These are phyloP conservation scores for Trichoderma semiorbis DNA, from an alignment of 2,329 filamentous ascomycete species.

Conservation along the genomic window DNA sequence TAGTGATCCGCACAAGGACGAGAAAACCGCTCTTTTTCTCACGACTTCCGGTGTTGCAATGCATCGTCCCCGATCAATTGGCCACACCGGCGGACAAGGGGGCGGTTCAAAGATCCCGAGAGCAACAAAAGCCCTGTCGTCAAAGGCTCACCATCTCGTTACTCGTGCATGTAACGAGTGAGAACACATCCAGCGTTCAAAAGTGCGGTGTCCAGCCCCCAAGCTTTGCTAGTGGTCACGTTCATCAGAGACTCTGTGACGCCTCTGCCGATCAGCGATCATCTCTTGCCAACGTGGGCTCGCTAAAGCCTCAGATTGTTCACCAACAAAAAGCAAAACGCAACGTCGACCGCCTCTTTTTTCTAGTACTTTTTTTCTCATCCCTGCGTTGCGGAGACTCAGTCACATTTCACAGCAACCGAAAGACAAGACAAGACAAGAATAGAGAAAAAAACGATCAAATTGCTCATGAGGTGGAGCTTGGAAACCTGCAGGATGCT, in stretches of 20 bases:
- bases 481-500: conserved; percentile 4
- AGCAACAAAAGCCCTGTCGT: background rate
- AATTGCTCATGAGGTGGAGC: background rate
- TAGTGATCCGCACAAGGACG: background rate
- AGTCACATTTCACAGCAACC: background rate
- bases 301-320: conserved; percentile 3
- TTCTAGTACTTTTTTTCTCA: background rate
- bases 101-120: background rate
- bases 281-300: conserved; percentile 12
- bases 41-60: background rate
- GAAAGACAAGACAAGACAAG: background rate
- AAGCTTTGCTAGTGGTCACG: conserved; percentile 1
- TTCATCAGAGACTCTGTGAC: conserved; percentile 1
- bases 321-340: background rate
- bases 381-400: background rate
- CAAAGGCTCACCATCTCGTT: background rate
- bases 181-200: background rate
- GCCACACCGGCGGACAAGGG: background rate
- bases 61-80: background rate
- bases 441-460: background rate
- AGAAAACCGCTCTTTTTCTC: background rate
- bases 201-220: background rate
- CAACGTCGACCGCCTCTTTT: background rate
- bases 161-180: background rate
- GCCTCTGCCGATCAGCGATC: conserved; percentile 12